phyloP scores from a whole-genome alignment of 2,329 filamentous ascomycete genomes.

The Fusarium compactum region DNA sequence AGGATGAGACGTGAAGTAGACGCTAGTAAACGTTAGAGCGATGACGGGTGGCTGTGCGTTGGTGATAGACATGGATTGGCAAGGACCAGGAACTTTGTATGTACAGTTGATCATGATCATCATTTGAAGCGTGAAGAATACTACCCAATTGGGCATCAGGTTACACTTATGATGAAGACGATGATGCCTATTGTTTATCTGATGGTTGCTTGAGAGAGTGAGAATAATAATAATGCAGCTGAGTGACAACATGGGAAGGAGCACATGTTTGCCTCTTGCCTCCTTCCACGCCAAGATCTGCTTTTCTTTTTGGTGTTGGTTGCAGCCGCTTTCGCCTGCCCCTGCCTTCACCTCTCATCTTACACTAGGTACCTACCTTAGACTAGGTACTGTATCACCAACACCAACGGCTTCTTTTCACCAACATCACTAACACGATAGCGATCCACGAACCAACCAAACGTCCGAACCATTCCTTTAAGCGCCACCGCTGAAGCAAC shows the following conservation, averaged over 20 bases:
- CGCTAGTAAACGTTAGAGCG: conserved; percentile 5
- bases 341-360: conserved; percentile 1
- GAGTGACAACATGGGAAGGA: not conserved
- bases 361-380: not conserved
- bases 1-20: conserved; percentile 23
- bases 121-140: not conserved
- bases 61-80: conserved; percentile 18
- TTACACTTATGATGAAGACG: conserved; percentile 3
- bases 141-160: not conserved
- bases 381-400: conserved; percentile 16
- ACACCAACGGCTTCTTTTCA: conserved; percentile 6
- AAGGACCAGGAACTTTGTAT: not conserved
- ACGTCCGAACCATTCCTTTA: not conserved
- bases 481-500: conserved; percentile 8
- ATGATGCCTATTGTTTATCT: conserved; percentile 5
- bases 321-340: conserved; percentile 16
- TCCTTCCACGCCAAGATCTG: conserved; percentile 2
- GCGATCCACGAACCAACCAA: conserved; percentile 25
- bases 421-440: conserved; percentile 31
- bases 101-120: conserved; percentile 3
- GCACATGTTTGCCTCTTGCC: not conserved
- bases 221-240: not conserved
- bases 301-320: conserved; percentile 17
- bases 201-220: not conserved
- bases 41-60: conserved; percentile 34